Conservation (phyloP, 2,329 filamentous ascomycete species). For the Ascochyta fabae region DNA sequence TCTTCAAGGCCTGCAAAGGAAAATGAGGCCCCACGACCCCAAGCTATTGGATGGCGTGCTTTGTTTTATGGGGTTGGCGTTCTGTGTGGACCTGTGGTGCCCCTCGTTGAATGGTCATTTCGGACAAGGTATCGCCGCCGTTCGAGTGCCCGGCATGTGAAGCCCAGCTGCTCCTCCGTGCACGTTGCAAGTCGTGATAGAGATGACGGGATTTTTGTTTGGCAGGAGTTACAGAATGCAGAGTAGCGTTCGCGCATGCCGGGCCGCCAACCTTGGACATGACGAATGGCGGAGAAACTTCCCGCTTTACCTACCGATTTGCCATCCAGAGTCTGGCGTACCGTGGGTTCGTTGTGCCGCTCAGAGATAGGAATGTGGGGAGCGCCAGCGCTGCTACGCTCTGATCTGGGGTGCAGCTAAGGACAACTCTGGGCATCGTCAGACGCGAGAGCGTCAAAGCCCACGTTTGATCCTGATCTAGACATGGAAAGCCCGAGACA, state of each 20-base stretch:
- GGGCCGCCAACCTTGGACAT: slow-evolving; percentile 16
- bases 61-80: slow-evolving; percentile 27
- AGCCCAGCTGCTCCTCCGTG: slow-evolving; percentile 2
- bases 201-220: slow-evolving; percentile 4
- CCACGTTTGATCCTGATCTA: not conserved
- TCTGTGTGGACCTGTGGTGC: slow-evolving; percentile 17
- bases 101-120: slow-evolving; percentile 11
- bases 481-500: slow-evolving; percentile 7
- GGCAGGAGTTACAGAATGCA: slow-evolving; percentile 4
- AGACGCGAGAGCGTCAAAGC: slow-evolving; percentile 1
- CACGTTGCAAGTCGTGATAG: slow-evolving; percentile 10
- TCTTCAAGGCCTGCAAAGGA: slow-evolving; percentile 19
- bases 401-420: slow-evolving; percentile 35
- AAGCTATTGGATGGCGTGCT: slow-evolving; percentile 18
- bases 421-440: slow-evolving; percentile 10
- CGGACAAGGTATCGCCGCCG: slow-evolving; percentile 10
- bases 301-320: slow-evolving; percentile 28
- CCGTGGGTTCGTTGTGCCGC: slow-evolving; percentile 23
- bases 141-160: not conserved
- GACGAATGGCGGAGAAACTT: slow-evolving; percentile 14
- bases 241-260: slow-evolving; percentile 11
- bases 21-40: slow-evolving; percentile 16
- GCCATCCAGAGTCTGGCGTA: slow-evolving; percentile 14
- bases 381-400: slow-evolving; percentile 23
- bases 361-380: slow-evolving; percentile 27